Conservation (phyloP, 441 rosid genomes). For the Lepidium campestre region DNA sequence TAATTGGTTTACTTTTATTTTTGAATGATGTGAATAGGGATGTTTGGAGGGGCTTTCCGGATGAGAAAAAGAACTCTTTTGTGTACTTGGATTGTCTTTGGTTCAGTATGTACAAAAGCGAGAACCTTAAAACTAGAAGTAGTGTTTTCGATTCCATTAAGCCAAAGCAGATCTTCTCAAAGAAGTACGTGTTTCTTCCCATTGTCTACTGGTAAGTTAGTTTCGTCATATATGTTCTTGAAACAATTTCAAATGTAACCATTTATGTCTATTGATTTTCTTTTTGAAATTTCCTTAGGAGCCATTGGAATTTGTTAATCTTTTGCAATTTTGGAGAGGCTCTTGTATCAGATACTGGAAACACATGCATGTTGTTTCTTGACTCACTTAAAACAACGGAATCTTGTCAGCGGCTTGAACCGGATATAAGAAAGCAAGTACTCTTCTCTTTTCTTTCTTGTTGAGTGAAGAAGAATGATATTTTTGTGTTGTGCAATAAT, state of each 20-base stretch:
- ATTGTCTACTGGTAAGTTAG: slow-evolving; percentile 59
- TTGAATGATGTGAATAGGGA: slow-evolving; percentile 32
- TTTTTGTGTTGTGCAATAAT: background rate
- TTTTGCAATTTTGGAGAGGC: slow-evolving; percentile 71
- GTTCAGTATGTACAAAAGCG: slow-evolving; percentile 51
- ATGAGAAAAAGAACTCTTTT: slow-evolving; percentile 43
- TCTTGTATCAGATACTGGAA: slow-evolving; percentile 38
- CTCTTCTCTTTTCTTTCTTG: background rate
- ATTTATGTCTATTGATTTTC: background rate
- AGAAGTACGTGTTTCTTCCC: slow-evolving; percentile 77
- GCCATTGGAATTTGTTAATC: slow-evolving; percentile 86
- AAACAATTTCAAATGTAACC: background rate
- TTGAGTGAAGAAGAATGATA: background rate
- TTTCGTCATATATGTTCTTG: background rate
- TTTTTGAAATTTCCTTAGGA: slow-evolving; percentile 34
- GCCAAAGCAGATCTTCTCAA: slow-evolving; percentile 51
- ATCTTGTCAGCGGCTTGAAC: slow-evolving; percentile 49
- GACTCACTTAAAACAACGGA: slow-evolving; percentile 66
- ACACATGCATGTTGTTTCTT: slow-evolving; percentile 73
- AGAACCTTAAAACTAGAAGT: slow-evolving; percentile 30
- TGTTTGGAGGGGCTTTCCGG: slow-evolving; percentile 46
- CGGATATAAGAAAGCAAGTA: slow-evolving; percentile 65
- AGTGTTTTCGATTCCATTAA: slow-evolving; percentile 63
- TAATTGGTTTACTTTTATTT: background rate
- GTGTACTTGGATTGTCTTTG: slow-evolving; percentile 57